Conservation (phyloP, 1,139 yeast species). For the Pichia sp. region DNA sequence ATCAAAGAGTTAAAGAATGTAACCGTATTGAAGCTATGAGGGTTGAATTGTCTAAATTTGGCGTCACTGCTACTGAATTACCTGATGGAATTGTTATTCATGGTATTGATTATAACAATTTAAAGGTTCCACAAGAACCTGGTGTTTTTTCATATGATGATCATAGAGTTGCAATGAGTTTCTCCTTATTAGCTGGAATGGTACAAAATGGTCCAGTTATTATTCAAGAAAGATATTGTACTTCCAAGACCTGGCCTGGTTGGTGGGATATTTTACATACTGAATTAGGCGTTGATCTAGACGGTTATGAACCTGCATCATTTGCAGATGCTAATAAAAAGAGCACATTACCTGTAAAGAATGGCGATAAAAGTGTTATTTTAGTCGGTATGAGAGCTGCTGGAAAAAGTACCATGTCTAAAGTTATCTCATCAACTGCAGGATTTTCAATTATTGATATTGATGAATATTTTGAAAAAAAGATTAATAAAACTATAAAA, state of each 20-base stretch:
- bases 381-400: conserved; percentile 98
- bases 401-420: conserved; percentile 84
- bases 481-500: conserved; percentile 51
- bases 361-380: conserved; percentile 55
- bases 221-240: conserved; percentile 82
- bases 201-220: conserved; percentile 48
- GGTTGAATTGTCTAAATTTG: conserved; percentile 79
- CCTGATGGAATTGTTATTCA: conserved; percentile 88
- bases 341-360: conserved; percentile 21
- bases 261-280: conserved; percentile 96
- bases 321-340: conserved; percentile 15
- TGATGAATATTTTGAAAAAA: conserved; percentile 63
- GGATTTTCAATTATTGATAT: conserved; percentile 74
- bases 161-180: conserved; percentile 97
- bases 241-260: conserved; percentile 99
- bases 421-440: conserved; percentile 67
- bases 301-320: conserved; percentile 53
- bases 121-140: conserved; percentile 47
- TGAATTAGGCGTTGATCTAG: conserved; percentile 54
- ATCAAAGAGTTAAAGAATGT: conserved; percentile 96
- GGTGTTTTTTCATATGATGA: conserved; percentile 85
- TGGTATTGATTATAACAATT: conserved; percentile 48
- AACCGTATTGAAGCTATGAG: conserved; percentile 95
- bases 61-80: conserved; percentile 75
- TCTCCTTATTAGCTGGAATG: conserved; percentile 71